These are phyloP conservation scores for Trichoderma cornu-damae DNA, from an alignment of 2,329 filamentous ascomycete genomes.

Conservation along the genomic window DNA sequence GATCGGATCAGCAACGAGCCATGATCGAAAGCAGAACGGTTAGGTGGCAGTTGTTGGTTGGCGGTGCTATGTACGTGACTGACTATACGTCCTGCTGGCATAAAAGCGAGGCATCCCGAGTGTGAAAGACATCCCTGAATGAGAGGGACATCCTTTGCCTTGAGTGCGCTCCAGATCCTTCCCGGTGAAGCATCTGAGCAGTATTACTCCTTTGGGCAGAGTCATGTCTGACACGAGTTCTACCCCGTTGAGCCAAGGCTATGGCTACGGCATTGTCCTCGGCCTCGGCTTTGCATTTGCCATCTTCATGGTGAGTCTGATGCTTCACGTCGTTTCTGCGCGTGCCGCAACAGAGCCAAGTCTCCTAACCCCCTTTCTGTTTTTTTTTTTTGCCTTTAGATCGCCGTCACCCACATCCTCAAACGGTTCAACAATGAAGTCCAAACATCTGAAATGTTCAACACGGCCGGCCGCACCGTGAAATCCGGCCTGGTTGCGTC, in stretches of 20 bases:
- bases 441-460: conserved; percentile 91
- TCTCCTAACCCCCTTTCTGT: neutral
- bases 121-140: neutral
- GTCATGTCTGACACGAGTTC: conserved; percentile 9
- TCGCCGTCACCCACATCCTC: conserved; percentile 64
- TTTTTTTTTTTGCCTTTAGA: conserved; percentile 35
- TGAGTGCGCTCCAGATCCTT: neutral
- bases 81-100: neutral
- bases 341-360: no score
- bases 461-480: conserved; percentile 78
- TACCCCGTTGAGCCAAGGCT: conserved; percentile 51
- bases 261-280: conserved; percentile 73
- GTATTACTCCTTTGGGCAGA: neutral
- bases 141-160: neutral
- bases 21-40: neutral
- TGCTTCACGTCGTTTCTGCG: neutral
- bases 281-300: conserved; percentile 71
- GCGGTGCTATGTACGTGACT: neutral
- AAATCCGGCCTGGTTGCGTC: conserved; percentile 84
- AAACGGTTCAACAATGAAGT: conserved; percentile 61
- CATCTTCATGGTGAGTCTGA: conserved; percentile 53
- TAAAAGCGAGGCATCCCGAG: neutral
- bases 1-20: neutral
- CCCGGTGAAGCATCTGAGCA: neutral
- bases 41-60: neutral